These are phyloP conservation scores for Lecanosticta acicola DNA, from an alignment of 2,329 filamentous ascomycete genomes.

Conservation along the genomic window DNA sequence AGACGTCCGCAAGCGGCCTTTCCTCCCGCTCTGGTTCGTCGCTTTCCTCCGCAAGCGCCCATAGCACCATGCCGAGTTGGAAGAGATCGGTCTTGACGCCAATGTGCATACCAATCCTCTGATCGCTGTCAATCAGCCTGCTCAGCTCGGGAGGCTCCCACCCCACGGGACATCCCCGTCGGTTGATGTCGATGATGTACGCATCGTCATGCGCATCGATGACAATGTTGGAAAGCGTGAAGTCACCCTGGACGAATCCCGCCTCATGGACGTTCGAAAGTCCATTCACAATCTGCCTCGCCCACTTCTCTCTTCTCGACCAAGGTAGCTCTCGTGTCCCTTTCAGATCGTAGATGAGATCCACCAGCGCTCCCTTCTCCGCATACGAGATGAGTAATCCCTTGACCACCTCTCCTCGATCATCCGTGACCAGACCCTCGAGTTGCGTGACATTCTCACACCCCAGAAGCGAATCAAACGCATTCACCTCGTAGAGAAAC, in stretches of 20 bases:
- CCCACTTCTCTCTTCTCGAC: constrained; percentile 76
- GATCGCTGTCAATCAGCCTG: constrained; percentile 76
- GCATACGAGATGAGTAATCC: constrained; percentile 86
- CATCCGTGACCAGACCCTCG: constrained; percentile 81
- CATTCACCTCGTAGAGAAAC: constrained; percentile 96
- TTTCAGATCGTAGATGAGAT: constrained; percentile 77
- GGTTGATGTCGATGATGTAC: constrained; percentile 97
- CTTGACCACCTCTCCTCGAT: constrained; percentile 66
- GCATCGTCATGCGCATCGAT: constrained; percentile 78
- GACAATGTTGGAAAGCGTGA: constrained; percentile 95
- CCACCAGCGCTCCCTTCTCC: constrained; percentile 78
- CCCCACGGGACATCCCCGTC: constrained; percentile 90
- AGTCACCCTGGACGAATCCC: constrained; percentile 95
- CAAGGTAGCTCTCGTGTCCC: constrained; percentile 55
- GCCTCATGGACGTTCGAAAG: constrained; percentile 90
- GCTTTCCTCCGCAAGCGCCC: constrained; percentile 79
- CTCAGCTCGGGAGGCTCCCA: constrained; percentile 96
- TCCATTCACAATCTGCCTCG: constrained; percentile 81
- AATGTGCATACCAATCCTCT: constrained; percentile 94
- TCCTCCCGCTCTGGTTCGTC: constrained; percentile 82
- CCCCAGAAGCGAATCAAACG: constrained; percentile 69
- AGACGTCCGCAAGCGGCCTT: constrained; percentile 59
- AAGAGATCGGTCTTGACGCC: constrained; percentile 96
- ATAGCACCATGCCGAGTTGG: constrained; percentile 94
- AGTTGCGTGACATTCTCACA: constrained; percentile 78